Conservation (phyloP, 1,139 yeast species). For the Meyerozyma elateridarum region DNA sequence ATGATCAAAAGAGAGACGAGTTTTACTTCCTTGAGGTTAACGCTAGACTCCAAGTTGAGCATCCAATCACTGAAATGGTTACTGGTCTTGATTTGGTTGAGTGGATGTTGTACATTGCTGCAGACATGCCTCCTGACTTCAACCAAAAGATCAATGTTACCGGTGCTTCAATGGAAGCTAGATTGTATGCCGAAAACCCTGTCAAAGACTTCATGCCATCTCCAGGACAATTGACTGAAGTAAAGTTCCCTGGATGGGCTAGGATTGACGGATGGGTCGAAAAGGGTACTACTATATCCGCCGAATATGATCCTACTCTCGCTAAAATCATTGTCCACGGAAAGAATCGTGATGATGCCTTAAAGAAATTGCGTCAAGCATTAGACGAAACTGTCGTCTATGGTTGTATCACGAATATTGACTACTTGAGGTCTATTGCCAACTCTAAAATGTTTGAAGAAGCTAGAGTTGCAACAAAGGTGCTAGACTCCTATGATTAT, state of each 20-base stretch:
- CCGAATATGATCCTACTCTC: constrained; percentile 94
- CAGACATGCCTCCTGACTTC: constrained; percentile 80
- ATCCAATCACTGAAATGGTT: constrained; percentile 93
- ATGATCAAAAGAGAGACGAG: constrained; percentile 78
- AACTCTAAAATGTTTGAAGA: constrained; percentile 77
- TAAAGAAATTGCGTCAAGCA: constrained; percentile 71
- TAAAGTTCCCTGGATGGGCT: constrained; percentile 81
- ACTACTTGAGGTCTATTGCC: constrained; percentile 81
- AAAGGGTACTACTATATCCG: constrained; percentile 84
- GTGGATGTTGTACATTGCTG: constrained; percentile 93
- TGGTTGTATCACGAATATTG: constrained; percentile 88
- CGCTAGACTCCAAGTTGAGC: constrained; percentile 96
- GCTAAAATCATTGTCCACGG: constrained; percentile 97
- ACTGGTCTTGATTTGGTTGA: constrained; percentile 93
- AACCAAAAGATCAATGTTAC: constrained; percentile 50
- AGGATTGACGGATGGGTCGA: constrained; percentile 92
- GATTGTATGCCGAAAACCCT: constrained; percentile 95
- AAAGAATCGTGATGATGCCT: constrained; percentile 77
- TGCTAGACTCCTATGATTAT: constrained; percentile 78
- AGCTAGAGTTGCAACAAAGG: constrained; percentile 82
- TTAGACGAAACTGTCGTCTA: constrained; percentile 79
- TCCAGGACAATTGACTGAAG: constrained; percentile 89
- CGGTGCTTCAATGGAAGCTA: constrained; percentile 95
- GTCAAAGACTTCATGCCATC: constrained; percentile 92
- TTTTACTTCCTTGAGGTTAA: constrained; percentile 94